Conservation (phyloP, 2,329 filamentous ascomycete species). For the Coniochaeta prunicola region DNA sequence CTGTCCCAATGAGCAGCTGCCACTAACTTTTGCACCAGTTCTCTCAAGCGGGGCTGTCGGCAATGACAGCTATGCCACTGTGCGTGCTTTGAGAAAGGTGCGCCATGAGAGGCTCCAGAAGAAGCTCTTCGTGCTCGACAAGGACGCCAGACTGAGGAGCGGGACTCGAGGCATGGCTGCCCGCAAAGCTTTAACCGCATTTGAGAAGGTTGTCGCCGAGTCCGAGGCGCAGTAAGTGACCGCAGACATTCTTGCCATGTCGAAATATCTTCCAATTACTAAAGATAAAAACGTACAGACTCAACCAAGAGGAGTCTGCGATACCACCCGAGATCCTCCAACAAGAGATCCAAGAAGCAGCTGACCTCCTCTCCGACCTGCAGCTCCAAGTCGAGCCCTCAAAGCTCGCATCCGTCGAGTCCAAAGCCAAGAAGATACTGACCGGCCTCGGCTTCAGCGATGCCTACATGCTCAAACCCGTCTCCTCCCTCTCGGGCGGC, state of each 20-base stretch:
- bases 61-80: slow-evolving; percentile 47
- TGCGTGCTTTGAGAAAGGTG: slow-evolving; percentile 54
- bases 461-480: slow-evolving; percentile 47
- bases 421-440: slow-evolving; percentile 58
- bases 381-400: slow-evolving; percentile 61
- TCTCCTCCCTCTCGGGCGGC: slow-evolving; percentile 66
- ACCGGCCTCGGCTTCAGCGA: slow-evolving; percentile 66
- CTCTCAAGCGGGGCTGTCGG: slow-evolving; percentile 54
- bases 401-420: slow-evolving; percentile 57
- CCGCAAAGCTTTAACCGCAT: slow-evolving; percentile 63
- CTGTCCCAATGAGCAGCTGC: not conserved
- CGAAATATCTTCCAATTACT: not conserved
- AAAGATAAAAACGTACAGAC: slow-evolving; percentile 21
- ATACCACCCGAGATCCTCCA: slow-evolving; percentile 51
- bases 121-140: slow-evolving; percentile 61
- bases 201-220: slow-evolving; percentile 59
- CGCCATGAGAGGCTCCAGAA: slow-evolving; percentile 55
- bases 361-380: slow-evolving; percentile 61
- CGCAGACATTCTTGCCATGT: not conserved
- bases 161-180: slow-evolving; percentile 69
- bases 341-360: slow-evolving; percentile 60
- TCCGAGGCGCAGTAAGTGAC: slow-evolving; percentile 41
- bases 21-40: slow-evolving; percentile 24
- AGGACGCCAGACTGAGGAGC: slow-evolving; percentile 66
- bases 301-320: slow-evolving; percentile 44